Percentiles rank a stretch among this genome's conserved stretches.
Evolutionary conservation across 441 rosid species (phyloP).

Genomic region (Manihot esculenta): DNA sequence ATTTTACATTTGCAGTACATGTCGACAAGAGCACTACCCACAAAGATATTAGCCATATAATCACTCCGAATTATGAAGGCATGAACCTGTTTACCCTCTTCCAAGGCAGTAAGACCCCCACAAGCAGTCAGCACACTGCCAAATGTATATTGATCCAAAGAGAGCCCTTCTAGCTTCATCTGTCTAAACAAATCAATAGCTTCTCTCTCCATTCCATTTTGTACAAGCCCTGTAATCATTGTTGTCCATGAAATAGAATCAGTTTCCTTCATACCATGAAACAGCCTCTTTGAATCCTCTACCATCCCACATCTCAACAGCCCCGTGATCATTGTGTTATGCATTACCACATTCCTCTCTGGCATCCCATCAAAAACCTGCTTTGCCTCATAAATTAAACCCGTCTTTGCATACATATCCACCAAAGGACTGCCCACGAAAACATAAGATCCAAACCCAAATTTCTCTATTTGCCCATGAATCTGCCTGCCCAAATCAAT

Average conservation of each 20-base stretch:
- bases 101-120: conserved; percentile 54
- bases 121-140: conserved; percentile 88
- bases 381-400: conserved; percentile 60
- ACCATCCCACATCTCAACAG: conserved; percentile 68
- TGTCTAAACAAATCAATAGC: conserved; percentile 60
- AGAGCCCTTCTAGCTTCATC: conserved; percentile 61
- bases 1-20: conserved; percentile 85
- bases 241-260: conserved; percentile 88
- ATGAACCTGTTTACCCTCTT: conserved; percentile 75
- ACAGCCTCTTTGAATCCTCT: conserved; percentile 55
- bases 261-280: conserved; percentile 59
- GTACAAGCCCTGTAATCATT: conserved; percentile 78
- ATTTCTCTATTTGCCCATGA: conserved; percentile 68
- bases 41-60: conserved; percentile 60
- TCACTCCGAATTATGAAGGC: conserved; percentile 57
- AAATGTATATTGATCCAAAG: conserved; percentile 84
- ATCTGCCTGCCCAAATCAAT: conserved; percentile 65
- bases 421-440: conserved; percentile 74
- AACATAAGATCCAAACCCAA: conserved; percentile 65
- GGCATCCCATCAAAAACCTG: conserved; percentile 51
- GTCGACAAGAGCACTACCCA: conserved; percentile 91
- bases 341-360: conserved; percentile 61
- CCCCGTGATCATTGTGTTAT: conserved; percentile 73
- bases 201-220: conserved; percentile 63
- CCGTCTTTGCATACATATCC: conserved; percentile 81